Base-by-base conservation (phyloP, 177 flowering plant species). In the Telopea speciosissima region DNA sequence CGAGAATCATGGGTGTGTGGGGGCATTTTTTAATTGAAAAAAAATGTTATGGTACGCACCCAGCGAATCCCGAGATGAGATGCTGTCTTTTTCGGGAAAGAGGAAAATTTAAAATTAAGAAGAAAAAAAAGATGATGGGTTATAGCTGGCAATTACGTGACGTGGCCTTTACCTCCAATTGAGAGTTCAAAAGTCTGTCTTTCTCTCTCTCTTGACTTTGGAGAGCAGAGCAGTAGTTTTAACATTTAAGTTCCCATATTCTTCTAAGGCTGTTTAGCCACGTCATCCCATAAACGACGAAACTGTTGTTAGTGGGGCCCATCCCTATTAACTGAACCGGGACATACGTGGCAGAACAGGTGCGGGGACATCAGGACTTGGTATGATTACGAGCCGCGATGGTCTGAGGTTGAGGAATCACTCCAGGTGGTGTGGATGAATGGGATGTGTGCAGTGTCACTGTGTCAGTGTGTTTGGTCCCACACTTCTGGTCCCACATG, bases 81-180 rank as follows among this genome's bases (percentile, higher is more conserved):
- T 81, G 79, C 78, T 84, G 80, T 82, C 83, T 60, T 76, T 76
- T 81, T 78, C 56, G 70, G 70, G 62, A 69, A 66, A 36, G 7
- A 36, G 40, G 6, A 36, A 36, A 6, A 36, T n/a, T n/a, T 2
- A 28, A 28, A 28, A 26, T 1, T 26, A 26, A 26, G 3, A 28
- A 28, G 4, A 28, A 28, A 28, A 2, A 28, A 36, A 36, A 36
- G 40, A 36, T 3, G 40, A 8, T 36, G 40, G 77, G 70, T 31
- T 81, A 70, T 81, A 85, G 88, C 88, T 85, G 85, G 82, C 84
- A 74, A 16, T 31, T 16, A 49, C 26, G 11, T 75, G 76, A 79
- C 83, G 77, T 78, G 76, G 58, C 71, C 33, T 73, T 76, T 71
- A 62, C 75, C 76, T 62, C 31, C 3, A 70, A 28, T 73, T 69